Evolutionary conservation across 75 land plant species (phyloP).

Genomic region (Pseudotsuga menziesii): DNA sequence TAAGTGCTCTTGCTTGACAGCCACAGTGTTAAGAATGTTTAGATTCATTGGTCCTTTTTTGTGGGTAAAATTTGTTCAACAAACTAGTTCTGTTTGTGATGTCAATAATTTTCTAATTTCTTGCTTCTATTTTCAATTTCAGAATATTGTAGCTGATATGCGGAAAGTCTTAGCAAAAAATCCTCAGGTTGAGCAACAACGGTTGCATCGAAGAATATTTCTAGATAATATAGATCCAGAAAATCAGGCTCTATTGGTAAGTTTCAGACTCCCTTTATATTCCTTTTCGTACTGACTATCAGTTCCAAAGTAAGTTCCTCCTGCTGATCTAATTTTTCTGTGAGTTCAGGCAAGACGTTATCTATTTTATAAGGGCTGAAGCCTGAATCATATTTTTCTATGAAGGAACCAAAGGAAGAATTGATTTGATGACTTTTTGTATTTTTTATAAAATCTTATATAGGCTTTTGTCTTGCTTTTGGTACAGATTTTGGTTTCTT

Average conservation of each 20-base stretch:
- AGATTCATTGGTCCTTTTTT: too few relatives aligned
- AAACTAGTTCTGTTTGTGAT: too few relatives aligned
- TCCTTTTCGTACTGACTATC: not conserved
- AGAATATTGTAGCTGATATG: slow-evolving; percentile 97
- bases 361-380: too few relatives aligned
- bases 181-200: slow-evolving; percentile 90
- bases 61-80: too few relatives aligned
- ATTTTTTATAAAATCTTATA: too few relatives aligned
- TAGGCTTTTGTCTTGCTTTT: not conserved
- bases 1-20: too few relatives aligned
- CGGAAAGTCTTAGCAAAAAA: slow-evolving; percentile 92
- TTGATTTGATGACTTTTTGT: not conserved
- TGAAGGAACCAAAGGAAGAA: too few relatives aligned
- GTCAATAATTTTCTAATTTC: too few relatives aligned
- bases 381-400: too few relatives aligned
- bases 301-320: not conserved
- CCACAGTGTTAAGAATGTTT: too few relatives aligned
- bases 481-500: slow-evolving; percentile 79
- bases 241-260: slow-evolving; percentile 88
- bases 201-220: slow-evolving; percentile 88
- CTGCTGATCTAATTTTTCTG: not conserved
- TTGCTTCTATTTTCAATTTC: slow-evolving; percentile 4
- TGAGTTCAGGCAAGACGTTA: too few relatives aligned
- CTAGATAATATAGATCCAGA: slow-evolving; percentile 69
- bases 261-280: not conserved